Evolutionary conservation across 2,329 filamentous ascomycete species (phyloP), one percentile per base, ranked within the genome.

Genomic region (Cordyceps farinosa): DNA sequence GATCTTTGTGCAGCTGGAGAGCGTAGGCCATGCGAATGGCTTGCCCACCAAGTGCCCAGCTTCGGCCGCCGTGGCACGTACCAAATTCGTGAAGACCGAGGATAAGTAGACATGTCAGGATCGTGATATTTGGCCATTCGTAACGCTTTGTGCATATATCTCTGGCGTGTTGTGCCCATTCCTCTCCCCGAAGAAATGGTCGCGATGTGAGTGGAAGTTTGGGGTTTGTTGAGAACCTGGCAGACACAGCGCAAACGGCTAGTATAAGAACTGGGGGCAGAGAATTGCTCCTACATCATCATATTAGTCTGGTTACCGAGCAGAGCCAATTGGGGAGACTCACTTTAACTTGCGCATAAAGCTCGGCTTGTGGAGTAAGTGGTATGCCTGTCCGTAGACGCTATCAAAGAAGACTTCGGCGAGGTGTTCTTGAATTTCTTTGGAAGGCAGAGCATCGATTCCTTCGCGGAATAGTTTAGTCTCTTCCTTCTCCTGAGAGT

Each of bases 1-100:
- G 82, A 73, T 98, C 95, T 72, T 89, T 90, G 78, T 99, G 95
- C 34, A 99, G 79, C 73, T 98, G 94, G 52, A 99, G 80, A 15
- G 95, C 95, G 75, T 96, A 97, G 9, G 94, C 95, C 95, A 98
- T 98, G 45, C 95, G 86, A 71, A 97, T 92, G 15, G 94, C 95
- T 80, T 96, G 93, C 1, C 95, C 95, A 22, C 93, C 93, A 66
- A 98, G 86, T 65, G 96, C 91, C 95, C 95, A 99, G 73, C 93
- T 97, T 67, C 94, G 86, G 15, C 93, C 94, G 63, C 95, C 95
- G 73, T 98, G 94, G 72, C 95, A 98, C 13, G 94, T 98, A 62
- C 95, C 95, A 70, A 98, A 98, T 71, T 97, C 94, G 73, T 99
- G 94, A 44, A 99, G 81, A 3, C 92, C 93, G 17, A 98, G 83